These are phyloP conservation scores for Orbilia quercus DNA, from an alignment of 2,329 filamentous ascomycete species.

Conservation along the genomic window DNA sequence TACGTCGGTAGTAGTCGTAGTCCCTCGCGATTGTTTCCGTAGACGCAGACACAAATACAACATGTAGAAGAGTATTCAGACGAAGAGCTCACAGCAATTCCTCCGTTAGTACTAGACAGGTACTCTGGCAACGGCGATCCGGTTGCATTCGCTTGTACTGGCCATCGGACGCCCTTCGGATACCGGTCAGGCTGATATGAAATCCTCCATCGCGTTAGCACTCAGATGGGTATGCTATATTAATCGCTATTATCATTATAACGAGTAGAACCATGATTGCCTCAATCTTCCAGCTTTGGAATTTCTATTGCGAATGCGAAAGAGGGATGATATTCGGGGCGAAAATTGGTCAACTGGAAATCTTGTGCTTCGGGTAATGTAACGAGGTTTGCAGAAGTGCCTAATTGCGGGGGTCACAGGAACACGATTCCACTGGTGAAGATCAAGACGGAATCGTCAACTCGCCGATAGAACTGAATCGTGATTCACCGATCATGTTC, in stretches of 20 bases:
- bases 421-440: background rate
- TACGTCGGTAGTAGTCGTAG: too few species aligned
- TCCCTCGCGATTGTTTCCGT: conserved; percentile 49
- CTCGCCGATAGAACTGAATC: background rate
- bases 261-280: conserved; percentile 2
- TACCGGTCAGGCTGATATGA: conserved; percentile 19
- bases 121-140: conserved; percentile 27
- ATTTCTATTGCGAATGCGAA: conserved; percentile 6
- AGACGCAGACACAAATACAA: conserved; percentile 26
- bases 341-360: conserved; percentile 4
- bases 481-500: background rate
- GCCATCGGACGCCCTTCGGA: conserved; percentile 25
- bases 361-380: background rate
- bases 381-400: too few species aligned
- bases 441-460: background rate
- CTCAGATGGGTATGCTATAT: background rate
- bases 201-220: conserved; percentile 32
- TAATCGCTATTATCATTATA: conserved; percentile 1
- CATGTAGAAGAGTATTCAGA: background rate
- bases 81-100: conserved; percentile 28
- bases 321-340: conserved; percentile 8
- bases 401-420: too few species aligned
- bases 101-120: conserved; percentile 26
- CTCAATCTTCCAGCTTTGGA: conserved; percentile 19
- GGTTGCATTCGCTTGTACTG: conserved; percentile 31